Evolutionary conservation across 2,329 filamentous ascomycete genomes (phyloP), one percentile per base, ranked within the genome.

Genomic region (Monosporascus sp.): DNA sequence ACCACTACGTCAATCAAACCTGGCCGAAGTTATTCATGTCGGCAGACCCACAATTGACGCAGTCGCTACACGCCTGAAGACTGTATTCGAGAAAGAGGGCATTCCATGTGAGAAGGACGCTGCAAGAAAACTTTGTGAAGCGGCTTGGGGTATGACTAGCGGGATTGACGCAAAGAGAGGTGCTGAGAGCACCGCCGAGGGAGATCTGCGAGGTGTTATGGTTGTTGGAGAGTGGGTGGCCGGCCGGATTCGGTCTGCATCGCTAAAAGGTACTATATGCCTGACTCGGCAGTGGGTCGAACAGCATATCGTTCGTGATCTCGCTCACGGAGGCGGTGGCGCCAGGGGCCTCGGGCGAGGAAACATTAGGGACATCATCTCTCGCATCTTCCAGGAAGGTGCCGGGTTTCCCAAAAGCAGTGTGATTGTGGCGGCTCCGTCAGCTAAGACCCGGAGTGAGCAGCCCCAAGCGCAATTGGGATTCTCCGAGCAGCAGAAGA

Each of bases 21-120:
- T 94, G 49, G 94, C 93, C 0, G 94, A 99, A 69, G 85, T 97
- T 40, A 86, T 99, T 22, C 91, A 96, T 65, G 87, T 96, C 36
- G 90, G 93, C 48, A 94, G 94, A 63, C 91, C 94, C 2, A 86
- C 89, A 0, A 74, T 97, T 9, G 92, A 96, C 57, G 88, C 91
- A 49, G 90, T 97, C 3, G 86, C 96, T 4, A 78, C 81, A 7
- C 85, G 94, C 16, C 79, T 97, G 64, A 92, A 92, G 67, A 75
- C 77, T 1, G 87, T 99, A 0, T 97, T 99, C 60, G 85, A 90
- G 55, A 92, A 88, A 61, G 94, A 99, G 72, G 89, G 89, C 1
- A 90, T 99, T 17, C 82, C 86, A 0, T 94, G 89, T 60, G 94
- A 99, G 63, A 87, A 85, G 55, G 94, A 97, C 64, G 94, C 91